These are phyloP conservation scores for Fremontodendron californicum DNA, from an alignment of 345 rosid genomes.

Conservation along the genomic window DNA sequence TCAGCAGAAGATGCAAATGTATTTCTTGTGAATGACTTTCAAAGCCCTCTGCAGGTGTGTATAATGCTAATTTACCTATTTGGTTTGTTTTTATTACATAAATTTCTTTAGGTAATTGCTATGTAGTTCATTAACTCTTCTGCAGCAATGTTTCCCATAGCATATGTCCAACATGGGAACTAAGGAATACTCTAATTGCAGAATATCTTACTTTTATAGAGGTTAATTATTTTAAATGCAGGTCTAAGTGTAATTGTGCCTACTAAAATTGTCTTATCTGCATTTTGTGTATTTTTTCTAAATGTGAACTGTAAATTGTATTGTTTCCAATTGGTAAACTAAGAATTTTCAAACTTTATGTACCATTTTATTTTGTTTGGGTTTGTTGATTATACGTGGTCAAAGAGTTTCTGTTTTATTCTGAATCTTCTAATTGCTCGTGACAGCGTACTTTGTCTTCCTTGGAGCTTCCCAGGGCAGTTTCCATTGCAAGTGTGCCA, in stretches of 20 bases:
- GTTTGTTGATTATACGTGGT: not conserved
- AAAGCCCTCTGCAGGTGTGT: constrained; percentile 82
- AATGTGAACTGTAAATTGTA: not conserved
- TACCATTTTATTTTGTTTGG: not conserved
- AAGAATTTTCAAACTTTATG: not conserved
- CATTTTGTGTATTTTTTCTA: not conserved
- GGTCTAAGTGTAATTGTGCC: not conserved
- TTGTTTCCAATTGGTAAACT: not conserved
- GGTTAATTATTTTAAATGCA: not conserved
- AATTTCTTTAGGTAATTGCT: not conserved
- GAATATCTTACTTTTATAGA: not conserved
- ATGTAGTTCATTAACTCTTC: not conserved
- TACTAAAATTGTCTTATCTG: not conserved
- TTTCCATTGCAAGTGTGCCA: constrained; percentile 56
- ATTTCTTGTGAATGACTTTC: constrained; percentile 82
- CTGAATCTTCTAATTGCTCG: constrained; percentile 23
- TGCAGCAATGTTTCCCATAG: not conserved
- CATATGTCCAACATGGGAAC: not conserved
- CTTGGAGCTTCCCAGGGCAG: constrained; percentile 82
- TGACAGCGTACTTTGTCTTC: constrained; percentile 81
- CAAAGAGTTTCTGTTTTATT: not conserved
- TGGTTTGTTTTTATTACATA: not conserved
- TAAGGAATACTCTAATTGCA: not conserved
- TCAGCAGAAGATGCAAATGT: constrained; percentile 88
- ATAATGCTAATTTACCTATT: constrained; percentile 8